These are phyloP conservation scores for Neopestalotiopsis clavispora DNA, from an alignment of 2,329 filamentous ascomycete species.

Conservation along the genomic window DNA sequence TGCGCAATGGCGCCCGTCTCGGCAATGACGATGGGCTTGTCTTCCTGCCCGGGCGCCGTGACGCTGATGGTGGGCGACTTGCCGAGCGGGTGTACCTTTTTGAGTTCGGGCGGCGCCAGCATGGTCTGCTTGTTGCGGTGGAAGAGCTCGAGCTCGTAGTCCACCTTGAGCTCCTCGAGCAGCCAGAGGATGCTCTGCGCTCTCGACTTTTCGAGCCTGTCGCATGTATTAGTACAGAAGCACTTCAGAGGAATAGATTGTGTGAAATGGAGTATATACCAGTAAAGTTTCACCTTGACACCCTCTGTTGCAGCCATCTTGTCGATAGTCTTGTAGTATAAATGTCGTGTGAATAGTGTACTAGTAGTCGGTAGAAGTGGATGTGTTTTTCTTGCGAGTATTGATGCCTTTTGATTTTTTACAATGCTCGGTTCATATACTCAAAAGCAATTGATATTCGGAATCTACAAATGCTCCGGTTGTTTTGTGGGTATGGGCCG, in stretches of 20 bases:
- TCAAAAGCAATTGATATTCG: neutral
- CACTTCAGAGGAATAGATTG: neutral
- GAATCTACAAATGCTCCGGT: neutral
- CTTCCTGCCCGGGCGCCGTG: constrained; percentile 39
- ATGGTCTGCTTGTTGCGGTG: constrained; percentile 66
- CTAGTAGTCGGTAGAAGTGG: neutral
- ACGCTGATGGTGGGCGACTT: constrained; percentile 84
- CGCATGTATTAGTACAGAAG: neutral
- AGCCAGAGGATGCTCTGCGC: constrained; percentile 86
- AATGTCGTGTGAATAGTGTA: neutral
- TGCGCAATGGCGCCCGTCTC: constrained; percentile 84
- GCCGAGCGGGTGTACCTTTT: constrained; percentile 81
- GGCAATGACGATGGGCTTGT: constrained; percentile 66
- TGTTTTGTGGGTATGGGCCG: neutral
- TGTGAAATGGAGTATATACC: constrained; percentile 45
- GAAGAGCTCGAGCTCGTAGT: constrained; percentile 81
- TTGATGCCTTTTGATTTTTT: no score
- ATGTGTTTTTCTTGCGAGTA: no score
- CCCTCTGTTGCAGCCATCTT: constrained; percentile 37
- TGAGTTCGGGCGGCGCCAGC: constrained; percentile 77
- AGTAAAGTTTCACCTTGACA: constrained; percentile 67
- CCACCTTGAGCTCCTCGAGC: constrained; percentile 78
- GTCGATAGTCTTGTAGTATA: neutral
- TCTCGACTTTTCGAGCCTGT: constrained; percentile 84
- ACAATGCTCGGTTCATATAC: neutral